These are phyloP conservation scores for Suillus lakei DNA, from an alignment of 768 basidiomycete genomes.

Conservation along the genomic window DNA sequence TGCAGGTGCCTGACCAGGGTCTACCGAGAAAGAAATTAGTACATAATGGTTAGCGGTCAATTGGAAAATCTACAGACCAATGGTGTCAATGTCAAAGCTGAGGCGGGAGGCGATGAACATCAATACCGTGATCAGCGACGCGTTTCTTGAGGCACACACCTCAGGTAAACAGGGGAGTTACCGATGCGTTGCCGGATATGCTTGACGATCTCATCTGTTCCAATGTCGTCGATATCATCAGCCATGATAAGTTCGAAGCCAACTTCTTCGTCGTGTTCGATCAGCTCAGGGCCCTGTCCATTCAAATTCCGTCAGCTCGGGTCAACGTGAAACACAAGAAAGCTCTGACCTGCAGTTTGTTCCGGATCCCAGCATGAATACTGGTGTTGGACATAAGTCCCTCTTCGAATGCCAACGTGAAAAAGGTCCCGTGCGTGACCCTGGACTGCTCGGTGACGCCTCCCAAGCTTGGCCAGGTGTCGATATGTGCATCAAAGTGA, in stretches of 20 bases:
- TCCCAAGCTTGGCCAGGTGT: constrained; percentile 42
- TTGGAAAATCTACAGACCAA: constrained; percentile 45
- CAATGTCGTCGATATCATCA: constrained; percentile 79
- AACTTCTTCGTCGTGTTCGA: constrained; percentile 65
- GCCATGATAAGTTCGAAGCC: constrained; percentile 78
- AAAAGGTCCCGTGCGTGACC: constrained; percentile 82
- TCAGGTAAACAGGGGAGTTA: constrained; percentile 69
- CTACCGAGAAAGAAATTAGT: constrained; percentile 31
- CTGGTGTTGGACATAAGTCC: constrained; percentile 69
- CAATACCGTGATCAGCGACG: background rate
- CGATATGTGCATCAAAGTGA: constrained; percentile 74
- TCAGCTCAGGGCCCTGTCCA: constrained; percentile 16
- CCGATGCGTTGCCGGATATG: constrained; percentile 72
- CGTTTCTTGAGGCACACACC: constrained; percentile 29
- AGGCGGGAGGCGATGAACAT: background rate
- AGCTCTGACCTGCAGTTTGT: constrained; percentile 54
- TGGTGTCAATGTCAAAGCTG: constrained; percentile 76
- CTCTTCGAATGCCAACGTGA: constrained; percentile 74
- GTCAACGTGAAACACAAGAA: background rate
- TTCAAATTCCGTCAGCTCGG: background rate
- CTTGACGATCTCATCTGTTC: constrained; percentile 64
- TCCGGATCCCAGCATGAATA: constrained; percentile 81
- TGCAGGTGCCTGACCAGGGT: constrained; percentile 75
- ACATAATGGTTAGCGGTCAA: background rate
- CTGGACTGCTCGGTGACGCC: constrained; percentile 56